Percentiles rank a stretch among this genome's conserved stretches.
Conservation (phyloP, 2,329 filamentous ascomycete species). For the Dothideomycetes sp. region DNA sequence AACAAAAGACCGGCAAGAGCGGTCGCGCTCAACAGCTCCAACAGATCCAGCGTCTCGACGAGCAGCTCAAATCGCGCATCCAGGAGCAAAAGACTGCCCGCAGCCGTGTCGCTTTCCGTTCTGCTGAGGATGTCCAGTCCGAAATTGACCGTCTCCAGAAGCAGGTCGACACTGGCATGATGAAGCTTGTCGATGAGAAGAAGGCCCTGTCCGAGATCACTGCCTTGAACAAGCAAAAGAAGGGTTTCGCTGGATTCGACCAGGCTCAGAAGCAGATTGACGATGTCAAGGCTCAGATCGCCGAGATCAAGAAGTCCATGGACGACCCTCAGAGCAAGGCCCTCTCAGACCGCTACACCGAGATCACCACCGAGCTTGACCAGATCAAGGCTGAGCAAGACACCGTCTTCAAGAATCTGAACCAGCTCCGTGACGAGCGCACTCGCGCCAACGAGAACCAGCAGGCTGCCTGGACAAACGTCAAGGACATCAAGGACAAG, state of each 20-base stretch:
- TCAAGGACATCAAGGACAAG: conserved; percentile 81
- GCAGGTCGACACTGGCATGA: conserved; percentile 76
- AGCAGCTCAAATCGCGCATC: conserved; percentile 76
- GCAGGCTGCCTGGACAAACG: conserved; percentile 71
- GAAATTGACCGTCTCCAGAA: conserved; percentile 74
- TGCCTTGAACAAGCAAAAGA: conserved; percentile 75
- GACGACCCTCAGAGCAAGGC: conserved; percentile 89
- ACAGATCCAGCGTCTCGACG: conserved; percentile 85
- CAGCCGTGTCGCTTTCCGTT: conserved; percentile 76
- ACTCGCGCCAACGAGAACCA: conserved; percentile 76
- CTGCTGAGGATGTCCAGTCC: conserved; percentile 73
- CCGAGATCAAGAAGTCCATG: conserved; percentile 77
- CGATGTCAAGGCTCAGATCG: conserved; percentile 75
- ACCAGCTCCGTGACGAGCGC: conserved; percentile 73
- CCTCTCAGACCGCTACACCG: conserved; percentile 74
- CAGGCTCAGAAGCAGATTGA: conserved; percentile 82
- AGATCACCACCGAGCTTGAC: conserved; percentile 81
- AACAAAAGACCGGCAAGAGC: conserved; percentile 82
- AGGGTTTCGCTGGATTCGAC: conserved; percentile 80
- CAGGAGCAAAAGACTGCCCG: conserved; percentile 79
- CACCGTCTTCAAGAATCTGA: conserved; percentile 79
- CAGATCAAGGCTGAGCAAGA: conserved; percentile 87
- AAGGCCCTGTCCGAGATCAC: conserved; percentile 81
- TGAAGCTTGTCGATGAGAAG: conserved; percentile 97
- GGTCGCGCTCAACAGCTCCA: conserved; percentile 70